phyloP scores from a whole-genome alignment of 140 eudicot species.

The Oenanthe javanica region DNA sequence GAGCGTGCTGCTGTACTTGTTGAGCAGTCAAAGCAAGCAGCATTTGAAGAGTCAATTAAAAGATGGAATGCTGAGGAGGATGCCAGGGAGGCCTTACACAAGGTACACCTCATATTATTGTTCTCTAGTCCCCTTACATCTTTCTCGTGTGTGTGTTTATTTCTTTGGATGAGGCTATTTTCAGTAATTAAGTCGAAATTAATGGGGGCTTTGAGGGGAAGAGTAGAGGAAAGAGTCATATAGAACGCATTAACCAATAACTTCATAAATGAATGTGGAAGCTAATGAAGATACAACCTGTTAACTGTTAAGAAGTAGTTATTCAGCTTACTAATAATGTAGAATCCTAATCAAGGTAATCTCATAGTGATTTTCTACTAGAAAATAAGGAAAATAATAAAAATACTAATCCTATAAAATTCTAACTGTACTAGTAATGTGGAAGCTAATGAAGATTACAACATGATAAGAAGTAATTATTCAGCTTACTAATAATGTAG shows the following conservation, averaged over 20 bases:
- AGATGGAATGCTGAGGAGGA: conserved; percentile 79
- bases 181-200: not conserved
- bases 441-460: not conserved
- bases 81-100: conserved; percentile 50
- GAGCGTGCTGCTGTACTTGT: conserved; percentile 44
- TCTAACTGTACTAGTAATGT: not conserved
- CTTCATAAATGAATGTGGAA: not conserved
- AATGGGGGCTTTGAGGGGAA: not conserved
- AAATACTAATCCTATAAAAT: too few species aligned
- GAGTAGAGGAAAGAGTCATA: not conserved
- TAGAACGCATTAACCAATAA: not conserved
- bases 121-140: not conserved
- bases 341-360: not conserved
- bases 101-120: conserved; percentile 32
- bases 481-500: not conserved
- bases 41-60: conserved; percentile 51
- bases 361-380: not conserved
- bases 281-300: not conserved
- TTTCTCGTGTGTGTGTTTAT: not conserved
- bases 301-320: not conserved
- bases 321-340: not conserved
- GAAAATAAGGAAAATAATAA: not conserved
- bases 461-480: not conserved
- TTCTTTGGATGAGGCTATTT: not conserved
- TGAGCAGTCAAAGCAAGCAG: conserved; percentile 42